phyloP scores from a whole-genome alignment of 352 stramenopile genomes.

The Phytophthora pluvialis region DNA sequence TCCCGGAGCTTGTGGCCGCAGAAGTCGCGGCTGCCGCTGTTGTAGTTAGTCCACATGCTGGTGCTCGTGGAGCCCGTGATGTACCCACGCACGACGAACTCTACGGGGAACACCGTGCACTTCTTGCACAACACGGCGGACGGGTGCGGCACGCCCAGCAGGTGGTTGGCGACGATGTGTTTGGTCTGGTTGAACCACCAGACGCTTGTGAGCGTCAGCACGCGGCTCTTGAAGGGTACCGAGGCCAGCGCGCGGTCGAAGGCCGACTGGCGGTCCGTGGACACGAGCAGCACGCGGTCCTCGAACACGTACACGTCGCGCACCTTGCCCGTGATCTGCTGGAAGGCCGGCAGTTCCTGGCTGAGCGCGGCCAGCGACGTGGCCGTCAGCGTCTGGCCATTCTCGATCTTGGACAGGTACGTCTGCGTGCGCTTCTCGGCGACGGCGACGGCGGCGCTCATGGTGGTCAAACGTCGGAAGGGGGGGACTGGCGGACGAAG shows the following conservation, averaged over 20 bases:
- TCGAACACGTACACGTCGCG: slow-evolving; percentile 93
- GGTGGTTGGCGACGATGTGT: slow-evolving; percentile 98
- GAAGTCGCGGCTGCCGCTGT: slow-evolving; percentile 94
- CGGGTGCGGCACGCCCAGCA: slow-evolving; percentile 94
- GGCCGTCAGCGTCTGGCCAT: slow-evolving; percentile 44
- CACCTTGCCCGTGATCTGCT: slow-evolving; percentile 87
- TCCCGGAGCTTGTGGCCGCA: slow-evolving; percentile 96
- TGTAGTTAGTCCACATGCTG: slow-evolving; percentile 99
- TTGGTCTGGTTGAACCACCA: slow-evolving; percentile 97
- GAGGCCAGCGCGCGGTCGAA: slow-evolving; percentile 97
- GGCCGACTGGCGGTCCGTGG: slow-evolving; percentile 98
- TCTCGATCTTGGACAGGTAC: slow-evolving; percentile 71
- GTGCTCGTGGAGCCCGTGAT: slow-evolving; percentile 97
- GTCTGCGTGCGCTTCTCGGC: slow-evolving; percentile 72
- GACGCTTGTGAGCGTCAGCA: slow-evolving; percentile 96
- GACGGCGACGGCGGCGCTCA: slow-evolving; percentile 54
- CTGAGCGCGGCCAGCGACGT: slow-evolving; percentile 63
- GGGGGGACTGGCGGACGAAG: no score
- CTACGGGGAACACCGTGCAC: slow-evolving; percentile 97
- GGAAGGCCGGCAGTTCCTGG: slow-evolving; percentile 47
- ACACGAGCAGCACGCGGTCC: slow-evolving; percentile 94
- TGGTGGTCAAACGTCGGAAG: slow-evolving; percentile 17
- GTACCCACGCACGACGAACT: slow-evolving; percentile 99
- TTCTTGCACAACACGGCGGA: slow-evolving; percentile 97
- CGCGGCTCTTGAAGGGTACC: slow-evolving; percentile 97